Evolutionary conservation across 805 yeast species (phyloP).

Genomic region (Wickerhamiella hasegawae): DNA sequence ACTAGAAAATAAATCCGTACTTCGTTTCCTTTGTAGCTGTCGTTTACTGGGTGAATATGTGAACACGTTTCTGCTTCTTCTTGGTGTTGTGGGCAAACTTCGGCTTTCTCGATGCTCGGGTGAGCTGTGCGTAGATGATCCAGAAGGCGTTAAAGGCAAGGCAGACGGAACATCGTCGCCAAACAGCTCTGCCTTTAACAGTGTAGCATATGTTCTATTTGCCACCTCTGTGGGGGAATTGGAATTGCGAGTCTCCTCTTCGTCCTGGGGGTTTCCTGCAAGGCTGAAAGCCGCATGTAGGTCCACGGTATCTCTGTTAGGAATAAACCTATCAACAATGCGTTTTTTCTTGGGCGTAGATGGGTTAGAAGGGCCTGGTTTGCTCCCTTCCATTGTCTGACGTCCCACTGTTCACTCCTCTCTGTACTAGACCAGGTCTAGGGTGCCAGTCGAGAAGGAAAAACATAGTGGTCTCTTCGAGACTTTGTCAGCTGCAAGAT

Average conservation of each 20-base stretch:
- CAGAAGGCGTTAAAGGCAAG: constrained; percentile 3
- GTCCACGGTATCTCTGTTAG: constrained; percentile 72
- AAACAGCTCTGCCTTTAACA: constrained; percentile 76
- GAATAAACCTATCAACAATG: constrained; percentile 59
- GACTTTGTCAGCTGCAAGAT: too few relatives aligned
- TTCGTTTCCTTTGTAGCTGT: constrained; percentile 33
- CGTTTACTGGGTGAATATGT: constrained; percentile 12
- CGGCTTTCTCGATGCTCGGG: constrained; percentile 6
- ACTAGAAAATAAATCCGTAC: constrained; percentile 17
- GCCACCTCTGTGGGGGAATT: constrained; percentile 49
- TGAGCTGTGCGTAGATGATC: neutral
- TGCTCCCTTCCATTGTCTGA: too few relatives aligned
- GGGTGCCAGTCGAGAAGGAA: too few relatives aligned
- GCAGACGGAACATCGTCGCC: constrained; percentile 58
- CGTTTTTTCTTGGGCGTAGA: constrained; percentile 13
- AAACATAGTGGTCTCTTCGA: too few relatives aligned
- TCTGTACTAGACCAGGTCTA: too few relatives aligned
- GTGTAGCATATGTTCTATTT: constrained; percentile 69
- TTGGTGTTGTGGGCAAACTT: constrained; percentile 13
- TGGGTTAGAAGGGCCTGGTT: too few relatives aligned
- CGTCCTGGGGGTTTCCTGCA: too few relatives aligned
- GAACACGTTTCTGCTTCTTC: constrained; percentile 10
- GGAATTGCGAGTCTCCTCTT: too few relatives aligned
- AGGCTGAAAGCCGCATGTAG: constrained; percentile 70
- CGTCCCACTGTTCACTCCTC: too few relatives aligned